Conservation (phyloP, 208 protist species). For the Blastocrithidia nonstop region DNA sequence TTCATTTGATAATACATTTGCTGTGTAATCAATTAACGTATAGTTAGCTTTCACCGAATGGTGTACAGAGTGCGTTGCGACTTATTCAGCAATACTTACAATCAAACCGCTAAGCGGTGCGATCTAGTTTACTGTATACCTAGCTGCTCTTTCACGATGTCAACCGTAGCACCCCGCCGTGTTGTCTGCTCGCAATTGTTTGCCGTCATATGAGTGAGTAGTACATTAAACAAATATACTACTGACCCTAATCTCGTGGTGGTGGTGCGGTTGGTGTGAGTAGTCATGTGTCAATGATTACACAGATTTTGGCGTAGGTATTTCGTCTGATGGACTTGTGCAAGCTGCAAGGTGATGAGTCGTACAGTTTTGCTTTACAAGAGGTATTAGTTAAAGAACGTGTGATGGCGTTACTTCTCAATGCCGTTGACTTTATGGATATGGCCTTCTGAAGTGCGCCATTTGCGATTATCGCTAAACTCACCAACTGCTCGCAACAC, state of each 20-base stretch:
- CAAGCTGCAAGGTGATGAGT: too few relatives aligned
- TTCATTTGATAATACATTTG: conserved; percentile 32
- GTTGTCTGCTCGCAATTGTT: conserved; percentile 23
- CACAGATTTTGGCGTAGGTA: conserved; percentile 57
- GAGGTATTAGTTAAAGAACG: conserved; percentile 60
- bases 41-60: conserved; percentile 65
- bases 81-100: conserved; percentile 44
- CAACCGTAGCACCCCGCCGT: not conserved
- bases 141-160: not conserved
- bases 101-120: not conserved
- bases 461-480: conserved; percentile 67
- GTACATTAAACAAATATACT: conserved; percentile 58
- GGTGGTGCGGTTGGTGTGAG: conserved; percentile 67
- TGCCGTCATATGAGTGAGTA: conserved; percentile 52
- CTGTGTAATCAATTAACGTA: conserved; percentile 56
- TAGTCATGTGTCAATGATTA: conserved; percentile 58
- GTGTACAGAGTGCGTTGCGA: conserved; percentile 57
- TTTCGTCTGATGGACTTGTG: conserved; percentile 26
- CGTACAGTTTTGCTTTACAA: too few relatives aligned
- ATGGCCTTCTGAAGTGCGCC: conserved; percentile 65
- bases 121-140: too few relatives aligned
- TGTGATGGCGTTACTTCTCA: conserved; percentile 65
- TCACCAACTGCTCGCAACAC: conserved; percentile 51
- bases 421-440: conserved; percentile 67
- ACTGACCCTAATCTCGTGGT: conserved; percentile 72